Conservation (phyloP, 768 basidiomycete species). For the Lactarius evosmus region DNA sequence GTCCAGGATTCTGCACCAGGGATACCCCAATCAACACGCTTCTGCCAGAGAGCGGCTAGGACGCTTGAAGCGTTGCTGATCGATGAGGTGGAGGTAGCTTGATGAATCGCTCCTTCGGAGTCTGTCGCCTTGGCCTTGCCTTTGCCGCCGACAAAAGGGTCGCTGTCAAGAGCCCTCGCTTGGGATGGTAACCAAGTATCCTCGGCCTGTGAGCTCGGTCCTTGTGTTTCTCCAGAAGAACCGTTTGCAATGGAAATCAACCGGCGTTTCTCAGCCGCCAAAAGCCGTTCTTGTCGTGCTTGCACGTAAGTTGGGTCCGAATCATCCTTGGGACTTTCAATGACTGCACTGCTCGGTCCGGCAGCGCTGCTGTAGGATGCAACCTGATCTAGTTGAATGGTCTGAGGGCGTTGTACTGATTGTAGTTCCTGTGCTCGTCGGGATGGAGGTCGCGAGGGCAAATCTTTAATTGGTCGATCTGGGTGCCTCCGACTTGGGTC, state of each 20-base stretch:
- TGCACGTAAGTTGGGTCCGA: conserved; percentile 11
- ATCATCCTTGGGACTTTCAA: conserved; percentile 1
- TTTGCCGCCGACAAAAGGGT: conserved; percentile 7
- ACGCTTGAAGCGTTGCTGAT: background rate
- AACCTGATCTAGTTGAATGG: background rate
- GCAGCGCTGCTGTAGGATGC: conserved; percentile 7
- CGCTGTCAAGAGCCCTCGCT: background rate
- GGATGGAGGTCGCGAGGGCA: conserved; percentile 17
- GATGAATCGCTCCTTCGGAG: background rate
- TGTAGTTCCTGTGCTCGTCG: conserved; percentile 15
- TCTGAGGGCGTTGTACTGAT: conserved; percentile 1
- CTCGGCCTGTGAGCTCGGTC: background rate
- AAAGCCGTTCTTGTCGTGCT: conserved; percentile 14
- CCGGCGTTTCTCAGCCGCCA: conserved; percentile 19
- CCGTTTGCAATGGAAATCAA: background rate
- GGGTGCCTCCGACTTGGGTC: conserved; percentile 18
- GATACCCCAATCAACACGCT: conserved; percentile 20
- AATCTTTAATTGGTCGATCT: conserved; percentile 22
- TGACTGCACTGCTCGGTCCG: conserved; percentile 7
- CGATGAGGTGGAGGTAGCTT: background rate
- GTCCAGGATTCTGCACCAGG: conserved; percentile 21
- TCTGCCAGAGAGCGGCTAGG: conserved; percentile 17
- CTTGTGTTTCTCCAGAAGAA: conserved; percentile 6
- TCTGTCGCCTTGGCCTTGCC: conserved; percentile 25
- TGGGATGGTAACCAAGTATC: background rate